Evolutionary conservation across 2,329 filamentous ascomycete genomes (phyloP).

Genomic region (Aureobasidium subglaciale): DNA sequence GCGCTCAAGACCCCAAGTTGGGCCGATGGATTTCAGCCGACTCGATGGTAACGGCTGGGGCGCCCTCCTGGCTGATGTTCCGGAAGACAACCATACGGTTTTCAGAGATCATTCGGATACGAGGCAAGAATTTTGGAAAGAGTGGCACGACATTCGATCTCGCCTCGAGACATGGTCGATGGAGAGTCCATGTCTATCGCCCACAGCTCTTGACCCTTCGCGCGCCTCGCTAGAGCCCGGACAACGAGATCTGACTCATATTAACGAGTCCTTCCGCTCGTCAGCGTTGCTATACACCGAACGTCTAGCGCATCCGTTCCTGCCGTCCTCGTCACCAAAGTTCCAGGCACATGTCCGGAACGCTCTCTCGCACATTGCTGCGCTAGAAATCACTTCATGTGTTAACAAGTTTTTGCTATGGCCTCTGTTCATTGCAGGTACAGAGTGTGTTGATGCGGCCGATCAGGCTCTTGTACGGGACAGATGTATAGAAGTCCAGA

Average conservation of each 20-base stretch:
- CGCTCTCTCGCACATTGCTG: slow-evolving; percentile 75
- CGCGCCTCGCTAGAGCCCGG: slow-evolving; percentile 32
- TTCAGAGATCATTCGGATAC: slow-evolving; percentile 44
- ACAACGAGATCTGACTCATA: slow-evolving; percentile 69
- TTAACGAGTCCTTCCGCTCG: slow-evolving; percentile 86
- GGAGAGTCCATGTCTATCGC: slow-evolving; percentile 12
- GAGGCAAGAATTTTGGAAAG: slow-evolving; percentile 62
- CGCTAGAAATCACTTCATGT: slow-evolving; percentile 62
- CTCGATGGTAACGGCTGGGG: slow-evolving; percentile 64
- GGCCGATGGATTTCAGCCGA: slow-evolving; percentile 41
- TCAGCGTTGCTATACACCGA: slow-evolving; percentile 85
- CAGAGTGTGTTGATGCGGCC: slow-evolving; percentile 75
- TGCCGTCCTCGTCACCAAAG: slow-evolving; percentile 65
- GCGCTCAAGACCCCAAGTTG: slow-evolving; percentile 7
- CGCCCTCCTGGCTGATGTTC: slow-evolving; percentile 40
- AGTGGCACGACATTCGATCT: slow-evolving; percentile 74
- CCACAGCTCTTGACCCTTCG: slow-evolving; percentile 37
- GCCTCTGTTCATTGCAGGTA: slow-evolving; percentile 86
- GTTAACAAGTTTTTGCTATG: slow-evolving; percentile 87
- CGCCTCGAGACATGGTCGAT: slow-evolving; percentile 79
- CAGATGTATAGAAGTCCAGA: slow-evolving; percentile 79
- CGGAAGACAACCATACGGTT: slow-evolving; percentile 36
- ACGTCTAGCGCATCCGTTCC: slow-evolving; percentile 69
- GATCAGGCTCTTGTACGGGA: slow-evolving; percentile 73
- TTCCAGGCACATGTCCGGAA: slow-evolving; percentile 79